These are phyloP conservation scores for Xanthoconium stramineum DNA, from an alignment of 768 basidiomycete species.

Conservation along the genomic window DNA sequence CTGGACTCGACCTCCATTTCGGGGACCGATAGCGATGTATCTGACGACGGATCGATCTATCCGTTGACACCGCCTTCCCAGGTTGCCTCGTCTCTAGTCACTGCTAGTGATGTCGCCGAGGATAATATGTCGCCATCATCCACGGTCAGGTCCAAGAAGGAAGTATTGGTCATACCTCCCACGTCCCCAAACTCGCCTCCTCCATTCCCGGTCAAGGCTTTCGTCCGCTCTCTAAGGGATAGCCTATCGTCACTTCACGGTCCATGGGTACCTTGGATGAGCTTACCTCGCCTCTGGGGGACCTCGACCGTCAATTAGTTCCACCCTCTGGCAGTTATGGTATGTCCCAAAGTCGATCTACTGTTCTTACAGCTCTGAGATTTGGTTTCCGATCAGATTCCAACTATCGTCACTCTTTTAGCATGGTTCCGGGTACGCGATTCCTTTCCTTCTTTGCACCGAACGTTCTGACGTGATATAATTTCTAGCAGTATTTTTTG, in stretches of 20 bases:
- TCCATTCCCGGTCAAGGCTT: neutral
- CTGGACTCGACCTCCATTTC: neutral
- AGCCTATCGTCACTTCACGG: constrained; percentile 1
- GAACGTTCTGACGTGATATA: neutral
- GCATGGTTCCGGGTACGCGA: neutral
- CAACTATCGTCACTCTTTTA: constrained; percentile 19
- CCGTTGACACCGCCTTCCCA: constrained; percentile 4
- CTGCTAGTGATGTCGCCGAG: neutral
- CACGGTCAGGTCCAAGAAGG: neutral
- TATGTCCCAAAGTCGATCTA: neutral
- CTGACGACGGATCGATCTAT: constrained; percentile 1
- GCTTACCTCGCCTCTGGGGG: constrained; percentile 2
- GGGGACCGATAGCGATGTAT: neutral
- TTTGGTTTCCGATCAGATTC: neutral
- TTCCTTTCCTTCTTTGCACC: neutral
- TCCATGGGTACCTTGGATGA: neutral
- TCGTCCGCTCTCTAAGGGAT: constrained; percentile 1
- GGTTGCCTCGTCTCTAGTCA: neutral
- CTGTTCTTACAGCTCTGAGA: neutral
- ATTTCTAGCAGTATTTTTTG: neutral
- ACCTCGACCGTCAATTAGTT: neutral
- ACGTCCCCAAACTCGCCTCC: neutral
- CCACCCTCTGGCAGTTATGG: neutral
- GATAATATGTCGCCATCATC: neutral
- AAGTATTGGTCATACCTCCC: neutral